A percentile compares a stretch with the other conserved stretches of the same genome.
Evolutionary conservation across 208 protist species (phyloP).

Genomic region (Sergeia podlipaevii): DNA sequence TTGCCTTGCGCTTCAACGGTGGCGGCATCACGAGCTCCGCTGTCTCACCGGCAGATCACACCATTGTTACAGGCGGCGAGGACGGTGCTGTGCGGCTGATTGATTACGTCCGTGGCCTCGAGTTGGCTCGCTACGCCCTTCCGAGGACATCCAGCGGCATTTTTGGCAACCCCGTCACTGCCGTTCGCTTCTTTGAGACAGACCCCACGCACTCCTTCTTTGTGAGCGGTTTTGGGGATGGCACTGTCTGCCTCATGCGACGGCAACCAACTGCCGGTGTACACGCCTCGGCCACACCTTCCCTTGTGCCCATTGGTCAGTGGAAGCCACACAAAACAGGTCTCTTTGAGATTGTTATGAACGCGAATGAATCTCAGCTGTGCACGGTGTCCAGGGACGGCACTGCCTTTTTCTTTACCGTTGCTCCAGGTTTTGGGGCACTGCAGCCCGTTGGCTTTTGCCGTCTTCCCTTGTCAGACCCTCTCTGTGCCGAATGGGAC

Average conservation of each 20-base stretch:
- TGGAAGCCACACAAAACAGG: slow-evolving; percentile 63
- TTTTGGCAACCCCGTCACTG: slow-evolving; percentile 12
- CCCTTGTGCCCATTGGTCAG: slow-evolving; percentile 20
- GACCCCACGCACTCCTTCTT: slow-evolving; percentile 41
- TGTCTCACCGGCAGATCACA: slow-evolving; percentile 73
- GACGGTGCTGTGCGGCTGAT: slow-evolving; percentile 92
- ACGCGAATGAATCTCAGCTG: slow-evolving; percentile 48
- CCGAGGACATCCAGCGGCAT: neutral
- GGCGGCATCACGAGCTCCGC: slow-evolving; percentile 80
- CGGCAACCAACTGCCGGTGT: slow-evolving; percentile 19
- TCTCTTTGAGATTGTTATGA: slow-evolving; percentile 59
- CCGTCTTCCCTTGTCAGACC: slow-evolving; percentile 37
- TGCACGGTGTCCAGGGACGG: slow-evolving; percentile 80
- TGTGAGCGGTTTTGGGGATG: slow-evolving; percentile 83
- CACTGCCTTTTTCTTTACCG: slow-evolving; percentile 93
- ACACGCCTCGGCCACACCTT: neutral
- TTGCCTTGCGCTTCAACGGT: slow-evolving; percentile 81
- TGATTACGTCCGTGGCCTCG: slow-evolving; percentile 78
- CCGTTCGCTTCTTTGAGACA: slow-evolving; percentile 19
- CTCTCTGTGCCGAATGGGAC: slow-evolving; percentile 71
- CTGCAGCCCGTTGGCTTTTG: slow-evolving; percentile 83
- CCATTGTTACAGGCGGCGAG: slow-evolving; percentile 82
- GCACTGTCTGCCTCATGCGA: slow-evolving; percentile 74
- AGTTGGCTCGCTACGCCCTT: slow-evolving; percentile 28
- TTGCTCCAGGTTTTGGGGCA: slow-evolving; percentile 14